Evolutionary conservation across 2,329 filamentous ascomycete genomes (phyloP).

Genomic region (Elsinoe australis): DNA sequence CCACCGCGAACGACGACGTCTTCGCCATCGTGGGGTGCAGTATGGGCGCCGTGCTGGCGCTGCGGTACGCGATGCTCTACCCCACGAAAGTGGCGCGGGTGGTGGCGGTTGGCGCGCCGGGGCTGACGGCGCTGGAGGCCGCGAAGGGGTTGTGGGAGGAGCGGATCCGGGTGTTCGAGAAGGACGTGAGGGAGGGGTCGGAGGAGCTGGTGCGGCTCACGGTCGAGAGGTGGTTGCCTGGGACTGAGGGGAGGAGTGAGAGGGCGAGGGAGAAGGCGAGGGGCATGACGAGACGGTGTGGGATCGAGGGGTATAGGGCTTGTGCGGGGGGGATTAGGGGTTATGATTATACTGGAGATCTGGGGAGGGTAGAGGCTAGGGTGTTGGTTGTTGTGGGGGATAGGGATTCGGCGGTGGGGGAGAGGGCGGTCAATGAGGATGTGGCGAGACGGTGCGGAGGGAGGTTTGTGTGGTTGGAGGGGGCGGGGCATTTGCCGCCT

Average conservation of each 20-base stretch:
- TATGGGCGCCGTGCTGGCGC: slow-evolving; percentile 26
- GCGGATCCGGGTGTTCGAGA: slow-evolving; percentile 23
- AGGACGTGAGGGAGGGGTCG: slow-evolving; percentile 19
- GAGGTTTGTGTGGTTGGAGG: slow-evolving; percentile 24
- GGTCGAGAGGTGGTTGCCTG: slow-evolving; percentile 26
- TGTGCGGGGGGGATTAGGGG: slow-evolving; percentile 25
- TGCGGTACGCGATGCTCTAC: slow-evolving; percentile 27
- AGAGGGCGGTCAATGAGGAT: slow-evolving; percentile 21
- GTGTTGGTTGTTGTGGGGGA: slow-evolving; percentile 24
- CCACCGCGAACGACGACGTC: slow-evolving; percentile 18
- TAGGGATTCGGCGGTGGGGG: slow-evolving; percentile 23
- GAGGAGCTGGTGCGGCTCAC: slow-evolving; percentile 23
- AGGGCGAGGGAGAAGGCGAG: slow-evolving; percentile 21
- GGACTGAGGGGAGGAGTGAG: slow-evolving; percentile 20
- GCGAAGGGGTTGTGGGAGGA: slow-evolving; percentile 24
- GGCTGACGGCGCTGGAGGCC: slow-evolving; percentile 21
- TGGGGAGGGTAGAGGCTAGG: slow-evolving; percentile 19
- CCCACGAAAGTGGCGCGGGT: slow-evolving; percentile 22
- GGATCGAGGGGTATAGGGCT: slow-evolving; percentile 24
- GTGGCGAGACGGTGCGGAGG: slow-evolving; percentile 22
- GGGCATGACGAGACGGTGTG: slow-evolving; percentile 23
- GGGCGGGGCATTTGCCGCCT: slow-evolving; percentile 27
- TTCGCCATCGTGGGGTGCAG: slow-evolving; percentile 26
- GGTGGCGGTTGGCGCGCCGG: slow-evolving; percentile 25
- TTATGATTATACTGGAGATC: slow-evolving; percentile 25